Evolutionary conservation across 805 yeast species (phyloP).

Genomic region (Candida insectalens): DNA sequence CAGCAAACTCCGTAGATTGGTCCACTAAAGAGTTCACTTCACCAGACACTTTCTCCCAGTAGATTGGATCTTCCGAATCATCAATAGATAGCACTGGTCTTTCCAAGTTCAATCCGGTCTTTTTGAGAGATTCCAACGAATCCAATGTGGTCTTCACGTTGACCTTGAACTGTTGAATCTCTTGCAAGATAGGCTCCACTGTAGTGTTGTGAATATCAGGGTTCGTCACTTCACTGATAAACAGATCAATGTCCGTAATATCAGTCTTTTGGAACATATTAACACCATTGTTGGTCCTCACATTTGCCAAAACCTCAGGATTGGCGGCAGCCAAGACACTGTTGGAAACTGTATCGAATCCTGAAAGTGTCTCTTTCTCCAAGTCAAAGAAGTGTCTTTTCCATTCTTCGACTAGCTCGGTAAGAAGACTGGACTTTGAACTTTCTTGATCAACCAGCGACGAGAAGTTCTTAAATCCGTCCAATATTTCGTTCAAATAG

Average conservation of each 20-base stretch:
- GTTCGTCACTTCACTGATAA: background rate
- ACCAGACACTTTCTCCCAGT: conserved; percentile 16
- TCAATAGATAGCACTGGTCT: conserved; percentile 27
- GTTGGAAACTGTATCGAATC: conserved; percentile 12
- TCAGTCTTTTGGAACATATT: conserved; percentile 12
- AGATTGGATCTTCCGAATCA: conserved; percentile 24
- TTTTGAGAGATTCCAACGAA: conserved; percentile 14
- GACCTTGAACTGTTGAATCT: conserved; percentile 9
- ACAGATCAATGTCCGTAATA: background rate
- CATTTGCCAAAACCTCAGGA: conserved; percentile 5
- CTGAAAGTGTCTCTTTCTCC: conserved; percentile 7
- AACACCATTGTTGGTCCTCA: conserved; percentile 13
- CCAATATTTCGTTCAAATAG: conserved; percentile 8
- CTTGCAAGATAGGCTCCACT: background rate
- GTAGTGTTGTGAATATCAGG: conserved; percentile 1
- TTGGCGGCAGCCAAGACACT: conserved; percentile 10
- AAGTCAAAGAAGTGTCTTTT: conserved; percentile 7
- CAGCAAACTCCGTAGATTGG: conserved; percentile 9
- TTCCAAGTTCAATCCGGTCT: conserved; percentile 10
- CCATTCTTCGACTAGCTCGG: conserved; percentile 12
- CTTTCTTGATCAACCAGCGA: conserved; percentile 15
- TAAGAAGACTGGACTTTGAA: conserved; percentile 8
- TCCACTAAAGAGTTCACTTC: conserved; percentile 9
- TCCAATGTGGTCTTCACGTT: conserved; percentile 6
- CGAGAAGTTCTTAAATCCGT: conserved; percentile 20